A percentile compares a stretch with the other conserved stretches of the same genome.
Evolutionary conservation across 805 yeast genomes (phyloP).

Genomic region (Suhomyces emberorum): DNA sequence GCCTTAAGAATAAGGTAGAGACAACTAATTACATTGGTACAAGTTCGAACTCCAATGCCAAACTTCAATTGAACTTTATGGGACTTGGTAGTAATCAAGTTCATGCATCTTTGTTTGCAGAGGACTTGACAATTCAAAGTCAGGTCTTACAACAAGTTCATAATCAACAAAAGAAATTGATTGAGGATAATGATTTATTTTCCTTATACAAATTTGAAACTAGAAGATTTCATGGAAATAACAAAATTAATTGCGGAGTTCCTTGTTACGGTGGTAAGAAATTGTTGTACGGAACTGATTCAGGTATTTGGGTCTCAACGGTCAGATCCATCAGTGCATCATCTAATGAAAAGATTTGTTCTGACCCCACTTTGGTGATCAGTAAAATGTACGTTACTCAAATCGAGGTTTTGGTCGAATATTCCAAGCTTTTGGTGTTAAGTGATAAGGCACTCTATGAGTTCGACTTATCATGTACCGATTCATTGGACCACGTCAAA

Average conservation of each 20-base stretch:
- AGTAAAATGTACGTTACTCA: conserved; percentile 78
- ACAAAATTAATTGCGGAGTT: conserved; percentile 85
- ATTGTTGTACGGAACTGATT: conserved; percentile 84
- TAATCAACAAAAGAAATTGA: conserved; percentile 71
- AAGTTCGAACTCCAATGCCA: conserved; percentile 26
- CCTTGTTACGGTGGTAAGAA: conserved; percentile 95
- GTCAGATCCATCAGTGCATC: conserved; percentile 52
- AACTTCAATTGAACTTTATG: conserved; percentile 49
- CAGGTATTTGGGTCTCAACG: conserved; percentile 84
- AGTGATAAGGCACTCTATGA: conserved; percentile 80
- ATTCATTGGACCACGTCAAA: conserved; percentile 45
- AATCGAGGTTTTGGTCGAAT: conserved; percentile 87
- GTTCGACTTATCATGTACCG: conserved; percentile 58
- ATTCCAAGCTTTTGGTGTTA: conserved; percentile 74
- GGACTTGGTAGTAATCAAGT: conserved; percentile 55
- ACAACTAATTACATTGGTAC: conserved; percentile 23
- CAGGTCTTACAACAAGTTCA: conserved; percentile 77
- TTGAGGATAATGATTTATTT: conserved; percentile 73
- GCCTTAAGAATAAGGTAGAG: conserved; percentile 26
- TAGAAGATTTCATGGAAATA: conserved; percentile 66
- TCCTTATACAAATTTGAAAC: conserved; percentile 73
- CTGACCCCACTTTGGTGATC: conserved; percentile 74
- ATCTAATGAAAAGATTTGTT: conserved; percentile 49
- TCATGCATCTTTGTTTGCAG: conserved; percentile 51
- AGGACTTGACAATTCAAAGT: conserved; percentile 61